Evolutionary conservation across 352 stramenopile species (phyloP).

Genomic region (Globisporangium megalacanthum): DNA sequence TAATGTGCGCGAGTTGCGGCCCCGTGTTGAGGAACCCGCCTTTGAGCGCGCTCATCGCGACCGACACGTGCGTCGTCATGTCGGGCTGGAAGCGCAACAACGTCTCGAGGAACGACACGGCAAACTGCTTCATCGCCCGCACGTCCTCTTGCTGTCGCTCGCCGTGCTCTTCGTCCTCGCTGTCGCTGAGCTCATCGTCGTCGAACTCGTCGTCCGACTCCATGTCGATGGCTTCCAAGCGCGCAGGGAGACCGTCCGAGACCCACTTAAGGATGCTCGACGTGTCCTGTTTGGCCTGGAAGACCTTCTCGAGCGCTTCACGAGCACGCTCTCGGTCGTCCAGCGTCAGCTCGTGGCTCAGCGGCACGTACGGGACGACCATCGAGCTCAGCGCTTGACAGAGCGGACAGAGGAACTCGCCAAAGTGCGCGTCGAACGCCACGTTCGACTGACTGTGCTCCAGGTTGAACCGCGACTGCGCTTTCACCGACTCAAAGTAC

Average conservation of each 20-base stretch:
- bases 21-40: conserved; percentile 68
- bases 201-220: conserved; percentile 27
- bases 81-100: conserved; percentile 66
- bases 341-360: conserved; percentile 48
- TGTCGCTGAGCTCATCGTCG: conserved; percentile 17
- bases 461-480: conserved; percentile 62
- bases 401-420: conserved; percentile 88
- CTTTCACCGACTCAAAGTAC: conserved; percentile 84
- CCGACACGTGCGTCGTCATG: conserved; percentile 41
- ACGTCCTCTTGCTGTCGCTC: conserved; percentile 31
- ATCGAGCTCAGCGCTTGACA: conserved; percentile 91
- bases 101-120: conserved; percentile 54
- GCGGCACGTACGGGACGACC: conserved; percentile 73
- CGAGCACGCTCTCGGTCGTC: conserved; percentile 51
- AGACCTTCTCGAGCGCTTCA: conserved; percentile 65
- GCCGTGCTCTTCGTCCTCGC: conserved; percentile 18
- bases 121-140: conserved; percentile 76
- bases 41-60: conserved; percentile 54
- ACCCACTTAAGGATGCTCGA: conserved; percentile 60
- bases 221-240: conserved; percentile 30
- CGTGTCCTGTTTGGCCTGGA: conserved; percentile 71
- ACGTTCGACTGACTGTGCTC: conserved; percentile 77
- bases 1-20: conserved; percentile 65
- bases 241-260: conserved; percentile 35
- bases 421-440: conserved; percentile 78